Conservation (phyloP, 352 stramenopile species). For the Saprolegnia diclina region DNA sequence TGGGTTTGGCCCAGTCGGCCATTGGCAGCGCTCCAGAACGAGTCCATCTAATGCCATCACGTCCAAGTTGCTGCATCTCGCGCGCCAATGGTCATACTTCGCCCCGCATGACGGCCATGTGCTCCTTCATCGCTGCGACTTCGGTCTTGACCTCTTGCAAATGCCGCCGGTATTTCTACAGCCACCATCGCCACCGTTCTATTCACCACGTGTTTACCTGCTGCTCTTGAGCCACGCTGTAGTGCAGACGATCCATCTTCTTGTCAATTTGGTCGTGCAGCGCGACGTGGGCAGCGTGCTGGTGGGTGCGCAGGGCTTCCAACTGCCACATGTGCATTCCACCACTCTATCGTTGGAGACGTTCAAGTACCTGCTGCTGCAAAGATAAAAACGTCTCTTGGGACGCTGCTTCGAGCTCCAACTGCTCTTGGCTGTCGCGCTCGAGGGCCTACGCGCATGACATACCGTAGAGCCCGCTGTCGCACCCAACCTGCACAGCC, state of each 20-base stretch:
- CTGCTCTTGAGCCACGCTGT: conserved; percentile 12
- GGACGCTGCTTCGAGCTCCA: conserved; percentile 53
- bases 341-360: background rate
- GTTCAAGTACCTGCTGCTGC: conserved; percentile 35
- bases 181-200: background rate
- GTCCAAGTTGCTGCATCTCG: background rate
- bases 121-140: conserved; percentile 18
- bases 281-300: conserved; percentile 35
- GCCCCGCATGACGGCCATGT: conserved; percentile 1
- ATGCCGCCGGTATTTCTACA: background rate
- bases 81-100: conserved; percentile 10
- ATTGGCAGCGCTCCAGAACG: conserved; percentile 5
- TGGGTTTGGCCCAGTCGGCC: conserved; percentile 11
- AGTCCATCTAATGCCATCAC: conserved; percentile 8
- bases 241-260: conserved; percentile 14
- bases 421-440: conserved; percentile 46
- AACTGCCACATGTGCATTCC: conserved; percentile 24
- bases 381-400: conserved; percentile 50
- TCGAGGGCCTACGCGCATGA: conserved; percentile 39
- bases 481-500: conserved; percentile 40
- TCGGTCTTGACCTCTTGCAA: conserved; percentile 19
- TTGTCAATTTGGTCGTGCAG: conserved; percentile 34
- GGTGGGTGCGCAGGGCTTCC: conserved; percentile 37
- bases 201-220: conserved; percentile 17
- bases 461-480: background rate